Conservation (phyloP, 2,329 filamentous ascomycete species). For the Coniochaeta pulveracea region DNA sequence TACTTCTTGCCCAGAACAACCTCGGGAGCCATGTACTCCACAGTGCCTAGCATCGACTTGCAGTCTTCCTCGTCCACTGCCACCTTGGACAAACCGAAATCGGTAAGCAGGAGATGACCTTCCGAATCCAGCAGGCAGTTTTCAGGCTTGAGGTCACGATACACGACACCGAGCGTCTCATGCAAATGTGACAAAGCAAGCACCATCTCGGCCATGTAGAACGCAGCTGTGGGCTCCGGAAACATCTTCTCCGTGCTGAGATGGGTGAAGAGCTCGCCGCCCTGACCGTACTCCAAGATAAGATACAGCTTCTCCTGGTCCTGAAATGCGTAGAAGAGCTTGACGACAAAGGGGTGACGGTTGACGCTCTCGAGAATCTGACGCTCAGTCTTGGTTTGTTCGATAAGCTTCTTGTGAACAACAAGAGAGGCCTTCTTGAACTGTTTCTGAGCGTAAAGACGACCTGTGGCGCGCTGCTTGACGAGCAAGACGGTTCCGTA, state of each 20-base stretch:
- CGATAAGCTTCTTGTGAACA: constrained; percentile 89
- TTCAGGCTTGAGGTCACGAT: constrained; percentile 94
- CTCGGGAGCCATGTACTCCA: constrained; percentile 99
- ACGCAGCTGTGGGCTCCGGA: constrained; percentile 74
- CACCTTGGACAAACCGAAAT: constrained; percentile 95
- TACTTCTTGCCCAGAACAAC: constrained; percentile 82
- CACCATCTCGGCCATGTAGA: constrained; percentile 98
- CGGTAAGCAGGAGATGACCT: constrained; percentile 86
- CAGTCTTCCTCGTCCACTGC: constrained; percentile 59
- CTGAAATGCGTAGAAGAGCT: constrained; percentile 96
- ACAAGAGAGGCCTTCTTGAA: constrained; percentile 94
- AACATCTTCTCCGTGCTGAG: constrained; percentile 93
- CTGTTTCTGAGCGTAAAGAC: constrained; percentile 94
- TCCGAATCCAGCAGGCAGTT: constrained; percentile 89
- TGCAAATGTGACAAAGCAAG: constrained; percentile 90
- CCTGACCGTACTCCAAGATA: constrained; percentile 94
- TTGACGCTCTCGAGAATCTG: constrained; percentile 93
- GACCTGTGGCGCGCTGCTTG: constrained; percentile 76
- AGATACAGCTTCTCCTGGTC: constrained; percentile 96
- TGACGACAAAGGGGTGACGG: constrained; percentile 93
- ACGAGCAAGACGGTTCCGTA: constrained; percentile 93
- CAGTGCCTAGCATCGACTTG: constrained; percentile 87
- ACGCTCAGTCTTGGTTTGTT: constrained; percentile 96
- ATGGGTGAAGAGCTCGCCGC: constrained; percentile 94
- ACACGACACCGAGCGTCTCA: constrained; percentile 83